Conservation (phyloP, 2,329 filamentous ascomycete species). For the Zelopaecilomyces penicillatus region DNA sequence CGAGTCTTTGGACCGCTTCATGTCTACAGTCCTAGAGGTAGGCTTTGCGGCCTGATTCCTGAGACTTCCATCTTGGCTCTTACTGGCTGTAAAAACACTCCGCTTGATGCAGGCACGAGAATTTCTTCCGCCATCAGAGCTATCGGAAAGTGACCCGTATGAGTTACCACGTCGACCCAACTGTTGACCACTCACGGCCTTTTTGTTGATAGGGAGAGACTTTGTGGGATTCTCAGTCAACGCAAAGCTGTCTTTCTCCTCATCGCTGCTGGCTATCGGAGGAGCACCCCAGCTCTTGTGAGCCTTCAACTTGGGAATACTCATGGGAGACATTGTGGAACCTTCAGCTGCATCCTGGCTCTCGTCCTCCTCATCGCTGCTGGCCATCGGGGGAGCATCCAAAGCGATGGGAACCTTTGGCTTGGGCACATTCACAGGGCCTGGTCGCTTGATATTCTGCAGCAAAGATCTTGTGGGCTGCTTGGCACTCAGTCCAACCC, state of each 20-base stretch:
- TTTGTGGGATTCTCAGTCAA: neutral
- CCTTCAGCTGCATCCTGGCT: neutral
- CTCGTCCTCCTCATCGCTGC: constrained; percentile 17
- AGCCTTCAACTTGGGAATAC: too few species aligned
- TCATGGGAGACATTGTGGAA: neutral
- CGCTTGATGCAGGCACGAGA: constrained; percentile 23
- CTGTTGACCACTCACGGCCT: too few species aligned
- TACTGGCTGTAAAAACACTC: constrained; percentile 20
- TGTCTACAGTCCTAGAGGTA: neutral
- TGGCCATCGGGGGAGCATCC: constrained; percentile 17
- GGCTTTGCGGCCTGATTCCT: neutral
- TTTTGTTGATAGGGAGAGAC: too few species aligned
- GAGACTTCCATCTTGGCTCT: too few species aligned
- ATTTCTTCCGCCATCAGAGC: constrained; percentile 19
- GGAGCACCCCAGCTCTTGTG: constrained; percentile 7
- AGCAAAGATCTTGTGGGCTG: too few species aligned
- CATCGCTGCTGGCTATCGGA: constrained; percentile 22
- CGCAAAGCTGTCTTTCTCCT: constrained; percentile 11
- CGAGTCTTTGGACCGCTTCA: neutral
- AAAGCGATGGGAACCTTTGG: too few species aligned
- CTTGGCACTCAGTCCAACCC: too few species aligned
- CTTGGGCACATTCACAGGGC: neutral
- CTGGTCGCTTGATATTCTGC: too few species aligned
- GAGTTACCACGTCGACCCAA: neutral
- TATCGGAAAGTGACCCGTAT: constrained; percentile 9